Conservation (phyloP, 179 eudicot species). For the Dionaea muscipula region DNA sequence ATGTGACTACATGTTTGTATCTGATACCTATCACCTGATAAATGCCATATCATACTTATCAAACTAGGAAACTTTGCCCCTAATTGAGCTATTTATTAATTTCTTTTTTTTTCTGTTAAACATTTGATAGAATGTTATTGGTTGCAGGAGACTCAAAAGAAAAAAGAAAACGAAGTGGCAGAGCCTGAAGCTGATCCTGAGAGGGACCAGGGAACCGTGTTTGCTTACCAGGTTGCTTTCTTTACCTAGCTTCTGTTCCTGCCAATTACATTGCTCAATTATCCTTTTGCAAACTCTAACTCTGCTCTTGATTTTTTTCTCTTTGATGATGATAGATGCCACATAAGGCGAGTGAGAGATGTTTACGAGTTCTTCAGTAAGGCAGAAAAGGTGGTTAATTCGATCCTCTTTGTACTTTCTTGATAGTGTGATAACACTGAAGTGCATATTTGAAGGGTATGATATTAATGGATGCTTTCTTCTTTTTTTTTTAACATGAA, state of each 20-base stretch:
- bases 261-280: neutral
- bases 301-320: neutral
- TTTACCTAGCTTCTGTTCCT: neutral
- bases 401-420: neutral
- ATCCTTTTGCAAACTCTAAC: neutral
- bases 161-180: constrained; percentile 21
- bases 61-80: no score
- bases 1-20: no score
- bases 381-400: constrained; percentile 27
- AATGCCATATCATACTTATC: no score
- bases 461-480: no score
- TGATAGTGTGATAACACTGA: neutral
- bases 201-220: constrained; percentile 38
- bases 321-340: constrained; percentile 24
- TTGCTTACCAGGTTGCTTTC: constrained; percentile 30
- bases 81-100: no score
- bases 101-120: no score
- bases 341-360: constrained; percentile 29
- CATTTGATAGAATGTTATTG: neutral
- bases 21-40: no score
- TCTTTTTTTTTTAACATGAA: no score
- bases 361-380: constrained; percentile 30
- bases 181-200: constrained; percentile 40
- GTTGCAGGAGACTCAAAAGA: constrained; percentile 25
- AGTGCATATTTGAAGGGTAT: no score